These are phyloP conservation scores for Chloropicon primus DNA, from an alignment of 139 green algal species.

Conservation along the genomic window DNA sequence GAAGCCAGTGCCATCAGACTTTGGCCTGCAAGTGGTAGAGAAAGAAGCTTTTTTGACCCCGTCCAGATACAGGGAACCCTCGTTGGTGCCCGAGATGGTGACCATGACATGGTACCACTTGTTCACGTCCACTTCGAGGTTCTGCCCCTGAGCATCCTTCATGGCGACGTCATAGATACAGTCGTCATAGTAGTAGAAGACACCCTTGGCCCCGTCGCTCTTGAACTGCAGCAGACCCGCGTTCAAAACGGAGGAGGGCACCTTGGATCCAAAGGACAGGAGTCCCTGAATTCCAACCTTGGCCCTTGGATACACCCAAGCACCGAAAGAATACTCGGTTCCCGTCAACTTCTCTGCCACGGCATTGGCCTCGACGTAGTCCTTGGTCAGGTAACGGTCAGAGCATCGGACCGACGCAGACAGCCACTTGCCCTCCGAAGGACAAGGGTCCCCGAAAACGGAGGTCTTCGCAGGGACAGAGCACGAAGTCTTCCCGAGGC, in stretches of 20 bases:
- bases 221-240: slow-evolving; percentile 19
- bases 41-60: slow-evolving; percentile 1
- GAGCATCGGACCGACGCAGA: slow-evolving; percentile 12
- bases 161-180: slow-evolving; percentile 18
- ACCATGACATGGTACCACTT: slow-evolving; percentile 20
- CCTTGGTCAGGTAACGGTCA: slow-evolving; percentile 15
- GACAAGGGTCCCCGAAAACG: slow-evolving; percentile 16
- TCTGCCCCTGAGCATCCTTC: slow-evolving; percentile 9
- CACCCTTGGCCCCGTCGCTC: slow-evolving; percentile 6
- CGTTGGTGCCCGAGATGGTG: slow-evolving; percentile 10
- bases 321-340: slow-evolving; percentile 7
- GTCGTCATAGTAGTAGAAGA: slow-evolving; percentile 31
- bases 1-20: slow-evolving; percentile 3
- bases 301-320: slow-evolving; percentile 12
- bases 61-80: slow-evolving; percentile 19
- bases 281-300: slow-evolving; percentile 15
- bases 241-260: slow-evolving; percentile 2
- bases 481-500: slow-evolving; percentile 12
- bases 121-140: slow-evolving; percentile 7
- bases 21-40: slow-evolving; percentile 9
- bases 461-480: slow-evolving; percentile 1
- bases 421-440: slow-evolving; percentile 13
- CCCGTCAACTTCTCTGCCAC: slow-evolving; percentile 1
- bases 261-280: slow-evolving; percentile 17
- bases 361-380: slow-evolving; percentile 11